Evolutionary conservation across 306 rosid species (phyloP).

Genomic region (Rosa chinensis): DNA sequence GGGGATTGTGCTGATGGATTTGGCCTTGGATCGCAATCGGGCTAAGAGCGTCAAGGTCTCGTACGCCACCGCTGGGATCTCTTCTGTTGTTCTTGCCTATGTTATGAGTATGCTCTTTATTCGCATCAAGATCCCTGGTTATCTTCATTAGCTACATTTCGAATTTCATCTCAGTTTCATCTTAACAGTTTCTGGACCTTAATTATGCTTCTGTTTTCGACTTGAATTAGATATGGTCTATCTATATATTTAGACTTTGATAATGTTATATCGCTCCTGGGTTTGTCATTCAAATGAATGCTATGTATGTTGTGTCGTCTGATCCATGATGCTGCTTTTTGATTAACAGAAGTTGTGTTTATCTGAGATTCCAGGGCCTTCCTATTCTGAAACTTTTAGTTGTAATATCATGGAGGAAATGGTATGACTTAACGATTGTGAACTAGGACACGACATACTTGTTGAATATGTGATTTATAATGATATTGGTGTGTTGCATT

Average conservation of each 20-base stretch:
- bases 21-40: conserved; percentile 79
- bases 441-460: not conserved
- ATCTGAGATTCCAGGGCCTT: not conserved
- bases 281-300: too few species aligned
- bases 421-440: not conserved
- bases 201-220: not conserved
- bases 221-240: not conserved
- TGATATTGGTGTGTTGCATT: not conserved
- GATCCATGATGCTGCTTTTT: not conserved
- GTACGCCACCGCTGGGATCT: conserved; percentile 74
- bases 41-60: conserved; percentile 70
- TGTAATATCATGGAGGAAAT: not conserved
- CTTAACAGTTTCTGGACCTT: not conserved
- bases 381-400: too few species aligned
- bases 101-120: conserved; percentile 92
- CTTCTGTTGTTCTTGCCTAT: conserved; percentile 62
- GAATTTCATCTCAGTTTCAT: not conserved
- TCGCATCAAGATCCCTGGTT: conserved; percentile 93
- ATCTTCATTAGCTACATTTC: conserved; percentile 43
- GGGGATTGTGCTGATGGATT: conserved; percentile 74
- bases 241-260: not conserved
- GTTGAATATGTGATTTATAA: not conserved
- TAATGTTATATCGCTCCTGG: not conserved
- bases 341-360: not conserved
- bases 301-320: not conserved